Evolutionary conservation across 2,329 filamentous ascomycete species (phyloP).

Genomic region (Aspergillus piperis): DNA sequence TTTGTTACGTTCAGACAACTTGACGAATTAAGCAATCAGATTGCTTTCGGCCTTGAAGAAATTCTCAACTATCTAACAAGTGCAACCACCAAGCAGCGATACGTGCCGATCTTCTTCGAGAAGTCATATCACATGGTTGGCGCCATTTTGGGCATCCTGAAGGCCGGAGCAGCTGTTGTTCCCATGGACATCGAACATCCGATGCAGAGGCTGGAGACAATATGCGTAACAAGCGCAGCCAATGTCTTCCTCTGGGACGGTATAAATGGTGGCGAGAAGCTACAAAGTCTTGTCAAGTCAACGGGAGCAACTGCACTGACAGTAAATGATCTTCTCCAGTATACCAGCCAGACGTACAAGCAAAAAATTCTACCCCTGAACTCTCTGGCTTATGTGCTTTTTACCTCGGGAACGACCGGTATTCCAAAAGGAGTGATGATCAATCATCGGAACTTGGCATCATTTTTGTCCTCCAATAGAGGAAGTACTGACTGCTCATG

Average conservation of each 20-base stretch:
- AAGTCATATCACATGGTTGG: constrained; percentile 9
- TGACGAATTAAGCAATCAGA: neutral
- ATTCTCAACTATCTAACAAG: neutral
- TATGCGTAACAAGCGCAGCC: neutral
- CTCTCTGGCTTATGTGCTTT: constrained; percentile 7
- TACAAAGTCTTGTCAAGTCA: neutral
- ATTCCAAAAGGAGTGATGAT: constrained; percentile 12
- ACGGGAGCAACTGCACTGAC: neutral
- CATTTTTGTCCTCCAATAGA: neutral
- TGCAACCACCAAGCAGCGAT: neutral
- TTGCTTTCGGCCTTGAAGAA: neutral
- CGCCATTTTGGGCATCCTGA: constrained; percentile 3
- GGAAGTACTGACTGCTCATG: constrained; percentile 9
- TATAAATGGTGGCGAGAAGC: neutral
- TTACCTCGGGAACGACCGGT: constrained; percentile 11
- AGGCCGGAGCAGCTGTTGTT: constrained; percentile 7
- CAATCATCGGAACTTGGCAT: constrained; percentile 7
- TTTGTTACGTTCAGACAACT: constrained; percentile 9
- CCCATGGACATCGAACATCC: constrained; percentile 6
- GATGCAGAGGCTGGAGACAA: neutral
- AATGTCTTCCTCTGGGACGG: constrained; percentile 6
- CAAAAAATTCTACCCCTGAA: neutral
- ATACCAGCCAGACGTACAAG: neutral
- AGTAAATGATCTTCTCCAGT: neutral
- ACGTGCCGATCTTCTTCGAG: constrained; percentile 6